Percentiles rank a stretch among this genome's conserved stretches.
Conservation (phyloP, 78 protist species). For the Dictyostelium brefeldianum region DNA sequence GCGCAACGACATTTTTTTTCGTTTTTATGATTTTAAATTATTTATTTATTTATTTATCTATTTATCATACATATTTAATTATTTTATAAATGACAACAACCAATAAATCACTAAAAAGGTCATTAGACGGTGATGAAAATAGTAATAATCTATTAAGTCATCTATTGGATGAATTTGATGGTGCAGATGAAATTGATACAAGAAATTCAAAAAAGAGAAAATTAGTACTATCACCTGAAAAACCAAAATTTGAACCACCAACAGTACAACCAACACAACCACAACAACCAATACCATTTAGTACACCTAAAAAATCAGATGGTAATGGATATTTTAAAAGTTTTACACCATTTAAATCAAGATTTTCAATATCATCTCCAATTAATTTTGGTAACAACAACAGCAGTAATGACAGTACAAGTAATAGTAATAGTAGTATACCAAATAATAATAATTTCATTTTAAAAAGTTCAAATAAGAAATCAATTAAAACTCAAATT, state of each 20-base stretch:
- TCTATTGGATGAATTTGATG: neutral
- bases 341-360: constrained; percentile 52
- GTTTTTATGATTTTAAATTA: too few relatives aligned
- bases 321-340: constrained; percentile 6
- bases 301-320: constrained; percentile 1
- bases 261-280: neutral
- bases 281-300: neutral
- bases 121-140: neutral
- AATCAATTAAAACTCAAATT: constrained; percentile 35
- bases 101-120: neutral
- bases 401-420: neutral
- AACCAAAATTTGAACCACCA: neutral
- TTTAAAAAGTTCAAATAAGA: neutral
- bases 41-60: too few relatives aligned
- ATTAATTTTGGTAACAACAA: neutral
- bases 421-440: neutral
- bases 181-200: neutral
- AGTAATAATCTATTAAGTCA: neutral
- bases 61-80: too few relatives aligned
- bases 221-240: neutral
- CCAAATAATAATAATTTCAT: neutral
- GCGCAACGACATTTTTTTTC: too few relatives aligned
- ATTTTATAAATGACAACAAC: neutral
- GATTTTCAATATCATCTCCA: constrained; percentile 8
- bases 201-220: neutral